These are phyloP conservation scores for Pythium phragmitis DNA, from an alignment of 352 stramenopile genomes.

Conservation along the genomic window DNA sequence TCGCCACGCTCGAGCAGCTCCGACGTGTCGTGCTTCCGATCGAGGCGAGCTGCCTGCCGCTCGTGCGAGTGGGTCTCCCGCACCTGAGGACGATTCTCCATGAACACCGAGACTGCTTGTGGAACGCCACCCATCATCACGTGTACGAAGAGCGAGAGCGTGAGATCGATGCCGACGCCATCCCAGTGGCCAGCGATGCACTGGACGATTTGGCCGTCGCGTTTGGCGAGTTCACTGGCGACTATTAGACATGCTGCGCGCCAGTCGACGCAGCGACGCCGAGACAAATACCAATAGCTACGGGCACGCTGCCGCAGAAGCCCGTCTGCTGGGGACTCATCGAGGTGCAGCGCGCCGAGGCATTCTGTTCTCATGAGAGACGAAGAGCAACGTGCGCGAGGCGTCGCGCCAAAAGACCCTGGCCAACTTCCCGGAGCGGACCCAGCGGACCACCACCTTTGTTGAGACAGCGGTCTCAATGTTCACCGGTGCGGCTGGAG, in stretches of 20 bases:
- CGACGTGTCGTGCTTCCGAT: constrained; percentile 6
- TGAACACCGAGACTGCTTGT: constrained; percentile 19
- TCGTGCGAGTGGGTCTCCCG: constrained; percentile 9
- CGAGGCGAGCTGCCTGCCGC: constrained; percentile 13
- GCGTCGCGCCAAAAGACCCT: no score
- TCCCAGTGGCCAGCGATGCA: background rate
- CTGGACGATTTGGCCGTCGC: constrained; percentile 13
- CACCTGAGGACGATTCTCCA: constrained; percentile 16
- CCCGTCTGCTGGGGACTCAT: no score
- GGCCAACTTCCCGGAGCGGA: no score
- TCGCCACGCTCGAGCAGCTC: constrained; percentile 6
- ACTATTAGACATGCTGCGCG: constrained; percentile 2
- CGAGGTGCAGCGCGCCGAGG: no score
- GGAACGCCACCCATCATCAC: constrained; percentile 9
- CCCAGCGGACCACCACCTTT: no score
- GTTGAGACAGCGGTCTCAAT: no score
- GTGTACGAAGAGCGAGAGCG: background rate
- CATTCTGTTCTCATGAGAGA: no score
- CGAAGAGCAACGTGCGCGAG: no score
- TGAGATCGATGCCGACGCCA: background rate
- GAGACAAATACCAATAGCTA: no score
- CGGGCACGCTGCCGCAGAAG: no score
- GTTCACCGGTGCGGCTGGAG: no score
- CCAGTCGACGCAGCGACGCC: no score
- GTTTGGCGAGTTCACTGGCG: constrained; percentile 20